Base-by-base conservation (phyloP, 331 rosid species). In the Rosa hybrid region DNA sequence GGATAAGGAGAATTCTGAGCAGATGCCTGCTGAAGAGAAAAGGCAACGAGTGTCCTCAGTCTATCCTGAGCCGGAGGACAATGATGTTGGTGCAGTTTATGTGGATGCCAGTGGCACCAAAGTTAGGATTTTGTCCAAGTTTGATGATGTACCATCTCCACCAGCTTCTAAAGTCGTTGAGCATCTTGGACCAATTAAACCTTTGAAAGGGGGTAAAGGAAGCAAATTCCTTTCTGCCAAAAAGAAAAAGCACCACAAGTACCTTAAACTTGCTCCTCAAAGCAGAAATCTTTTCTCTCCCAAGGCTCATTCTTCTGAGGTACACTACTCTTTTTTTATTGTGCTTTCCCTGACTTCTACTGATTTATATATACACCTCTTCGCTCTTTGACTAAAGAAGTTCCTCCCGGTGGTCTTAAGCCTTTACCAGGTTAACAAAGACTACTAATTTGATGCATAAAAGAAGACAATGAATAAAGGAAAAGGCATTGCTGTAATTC, bases 71-170 rank as follows among this genome's bases (percentile, higher is more conserved):
- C 82, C 68, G 6, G 67, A 75, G 38, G 83, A n/a, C 74, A 69
- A 71, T 27, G 87, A 83, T 83, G 84, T 77, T 34, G 92, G 88
- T 65, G 81, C 84, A 44, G 91, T 89, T 41, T 89, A 89, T 77
- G 85, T 87, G 2, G 92, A 89, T 73, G 76, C 88, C 68, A 87
- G 78, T 72, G 92, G 92, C 57, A 85, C 90, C 39, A 89, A 89
- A 78, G 59, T 87, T 75, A 80, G 92, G 79, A 87, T 89, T 77
- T 78, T 89, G 78, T 89, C 92, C 49, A 87, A 87, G 81, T 85
- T 83, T 23, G 83, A 80, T 59, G 86, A 82, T 65, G 74, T 78
- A 4, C 77, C 86, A 16, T 67, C 85, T 2, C 84, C 87, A 12
- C 62, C 85, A 2, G 78, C 64, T 64, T 68, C 84, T 4, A 80